A percentile compares a stretch with the other conserved stretches of the same genome.
phyloP scores from a whole-genome alignment of 176 grass and related monocot species.

The Oryza rufipogon region DNA sequence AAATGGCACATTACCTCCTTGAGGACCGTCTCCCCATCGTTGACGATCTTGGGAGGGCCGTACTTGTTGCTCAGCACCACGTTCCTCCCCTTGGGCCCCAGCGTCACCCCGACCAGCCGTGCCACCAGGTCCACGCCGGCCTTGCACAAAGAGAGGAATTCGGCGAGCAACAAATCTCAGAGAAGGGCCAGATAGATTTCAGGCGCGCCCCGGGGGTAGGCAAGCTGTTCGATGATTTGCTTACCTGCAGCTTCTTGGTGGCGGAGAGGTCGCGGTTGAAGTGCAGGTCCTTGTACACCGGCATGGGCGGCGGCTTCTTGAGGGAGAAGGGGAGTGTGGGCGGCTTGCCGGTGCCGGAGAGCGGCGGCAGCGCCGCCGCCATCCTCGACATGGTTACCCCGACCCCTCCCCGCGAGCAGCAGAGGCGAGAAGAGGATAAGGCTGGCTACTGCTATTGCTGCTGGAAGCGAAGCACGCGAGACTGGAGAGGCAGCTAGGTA shows the following conservation, averaged over 20 bases:
- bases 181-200: not conserved
- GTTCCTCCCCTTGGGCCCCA: slow-evolving; percentile 93
- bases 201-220: not conserved
- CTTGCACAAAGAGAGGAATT: slow-evolving; percentile 36
- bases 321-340: slow-evolving; percentile 77
- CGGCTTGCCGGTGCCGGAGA: slow-evolving; percentile 55
- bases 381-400: slow-evolving; percentile 38
- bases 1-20: slow-evolving; percentile 66
- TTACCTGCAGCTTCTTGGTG: slow-evolving; percentile 88
- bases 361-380: slow-evolving; percentile 50
- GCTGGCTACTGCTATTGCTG: not conserved
- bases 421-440: slow-evolving; percentile 50
- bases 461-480: not conserved
- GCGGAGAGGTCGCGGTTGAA: slow-evolving; percentile 91
- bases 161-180: not conserved
- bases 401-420: not conserved
- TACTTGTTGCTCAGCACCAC: slow-evolving; percentile 92
- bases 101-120: slow-evolving; percentile 81
- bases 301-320: slow-evolving; percentile 58
- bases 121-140: slow-evolving; percentile 87
- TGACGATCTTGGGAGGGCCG: slow-evolving; percentile 93
- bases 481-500: not conserved
- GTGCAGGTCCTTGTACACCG: slow-evolving; percentile 82
- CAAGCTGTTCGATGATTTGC: not conserved
- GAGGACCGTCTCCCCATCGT: slow-evolving; percentile 91